Evolutionary conservation across 768 basidiomycete genomes (phyloP), one percentile per base, ranked within the genome.

Genomic region (Auricularia cornea): DNA sequence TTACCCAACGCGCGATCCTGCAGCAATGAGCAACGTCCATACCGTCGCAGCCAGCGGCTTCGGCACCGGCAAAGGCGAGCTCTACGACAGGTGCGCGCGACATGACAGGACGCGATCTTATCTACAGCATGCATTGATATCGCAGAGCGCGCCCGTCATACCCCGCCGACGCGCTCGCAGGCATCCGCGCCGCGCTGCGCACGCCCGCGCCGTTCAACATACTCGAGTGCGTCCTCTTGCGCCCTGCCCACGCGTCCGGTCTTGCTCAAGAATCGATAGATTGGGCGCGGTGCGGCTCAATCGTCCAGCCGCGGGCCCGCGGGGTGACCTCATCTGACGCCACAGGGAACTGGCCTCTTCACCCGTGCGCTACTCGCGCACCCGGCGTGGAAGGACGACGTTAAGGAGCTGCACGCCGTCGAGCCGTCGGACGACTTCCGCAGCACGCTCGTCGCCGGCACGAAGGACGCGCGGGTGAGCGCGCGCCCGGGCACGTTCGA

Each of bases 141-240:
- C 60, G 61, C 68, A 92, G 92, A 41, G 88, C 81, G 0, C 84
- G 95, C 2, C 95, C 95, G 1, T 87, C 90, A 0, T 97, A 96
- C 73, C 92, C 89, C 54, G 67, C 81, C 1, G 73, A 75, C 51
- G 85, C 87, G 1, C 72, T 95, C 12, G 72, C 79, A 0, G 81
- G 83, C 65, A 86, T 98, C 64, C 83, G 82, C 18, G 70, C 78
- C 26, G 74, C 80, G 10, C 68, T 85, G 18, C 70, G 74, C 14
- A 66, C 69, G 20, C 33, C 76, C 30, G 67, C 72, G 0, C 78
- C 80, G 1, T 70, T 89, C 26, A 87, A 88, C 64, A 75, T 92
- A 32, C 84, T 86, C 65, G 91, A 92, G 90, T 91, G 68, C 67
- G 85, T 73, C 40, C 29, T n/a, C n/a, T n/a, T n/a, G n/a, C n/a